phyloP scores from a whole-genome alignment of 2,329 filamentous ascomycete species.

The Fusarium praegraminearum region DNA sequence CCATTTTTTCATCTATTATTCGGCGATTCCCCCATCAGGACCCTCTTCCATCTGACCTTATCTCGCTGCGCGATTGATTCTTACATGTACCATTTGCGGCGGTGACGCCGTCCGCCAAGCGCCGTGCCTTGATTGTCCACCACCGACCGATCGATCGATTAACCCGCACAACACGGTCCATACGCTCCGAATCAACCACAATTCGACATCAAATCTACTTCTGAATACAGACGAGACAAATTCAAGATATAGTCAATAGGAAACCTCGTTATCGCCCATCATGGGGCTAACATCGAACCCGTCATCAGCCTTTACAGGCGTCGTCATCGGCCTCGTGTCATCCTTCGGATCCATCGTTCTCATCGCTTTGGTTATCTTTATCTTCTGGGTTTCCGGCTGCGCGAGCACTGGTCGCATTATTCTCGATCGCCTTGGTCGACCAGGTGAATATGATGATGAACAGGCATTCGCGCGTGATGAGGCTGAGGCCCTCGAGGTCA shows the following conservation, averaged over 20 bases:
- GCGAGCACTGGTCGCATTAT: slow-evolving; percentile 90
- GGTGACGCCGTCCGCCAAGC: slow-evolving; percentile 48
- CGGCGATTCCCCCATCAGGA: neutral
- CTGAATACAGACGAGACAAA: neutral
- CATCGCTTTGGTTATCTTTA: slow-evolving; percentile 87
- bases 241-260: neutral
- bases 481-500: slow-evolving; percentile 91
- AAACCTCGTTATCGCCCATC: slow-evolving; percentile 33
- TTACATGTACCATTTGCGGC: slow-evolving; percentile 47
- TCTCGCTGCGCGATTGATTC: slow-evolving; percentile 44
- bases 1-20: slow-evolving; percentile 10
- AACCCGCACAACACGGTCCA: slow-evolving; percentile 34
- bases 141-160: slow-evolving; percentile 37
- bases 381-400: slow-evolving; percentile 79
- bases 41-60: slow-evolving; percentile 11
- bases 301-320: slow-evolving; percentile 72
- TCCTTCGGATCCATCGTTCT: slow-evolving; percentile 92
- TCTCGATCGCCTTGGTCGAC: slow-evolving; percentile 90
- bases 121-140: slow-evolving; percentile 38
- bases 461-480: slow-evolving; percentile 94
- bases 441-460: slow-evolving; percentile 97
- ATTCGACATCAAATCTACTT: slow-evolving; percentile 8
- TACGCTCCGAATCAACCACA: slow-evolving; percentile 33
- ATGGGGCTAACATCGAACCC: slow-evolving; percentile 51
- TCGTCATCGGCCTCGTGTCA: slow-evolving; percentile 93